phyloP scores from a whole-genome alignment of 192 early-diverging fungal species.

The Entomortierella lignicola region DNA sequence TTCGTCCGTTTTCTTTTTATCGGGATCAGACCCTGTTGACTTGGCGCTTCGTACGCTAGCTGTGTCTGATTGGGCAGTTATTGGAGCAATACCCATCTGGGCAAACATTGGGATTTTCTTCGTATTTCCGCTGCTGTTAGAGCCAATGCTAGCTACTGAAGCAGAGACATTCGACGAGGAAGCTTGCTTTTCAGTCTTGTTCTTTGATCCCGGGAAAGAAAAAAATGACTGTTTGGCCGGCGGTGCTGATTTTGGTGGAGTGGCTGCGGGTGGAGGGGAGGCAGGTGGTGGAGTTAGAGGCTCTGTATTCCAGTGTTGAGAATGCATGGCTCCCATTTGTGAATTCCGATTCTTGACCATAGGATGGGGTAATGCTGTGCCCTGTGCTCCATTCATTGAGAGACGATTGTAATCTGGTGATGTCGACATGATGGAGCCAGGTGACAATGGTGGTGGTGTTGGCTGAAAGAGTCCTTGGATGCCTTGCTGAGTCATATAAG shows the following conservation, averaged over 20 bases:
- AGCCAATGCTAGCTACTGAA: slow-evolving; percentile 21
- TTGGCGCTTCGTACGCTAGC: slow-evolving; percentile 18
- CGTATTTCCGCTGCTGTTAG: not conserved
- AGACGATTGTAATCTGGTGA: slow-evolving; percentile 38
- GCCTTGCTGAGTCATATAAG: slow-evolving; percentile 38
- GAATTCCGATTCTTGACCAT: slow-evolving; percentile 46
- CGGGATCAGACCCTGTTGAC: slow-evolving; percentile 12
- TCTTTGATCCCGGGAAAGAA: slow-evolving; percentile 49
- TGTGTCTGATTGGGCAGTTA: slow-evolving; percentile 17
- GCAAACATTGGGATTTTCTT: slow-evolving; percentile 9
- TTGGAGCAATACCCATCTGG: slow-evolving; percentile 4
- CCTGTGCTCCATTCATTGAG: slow-evolving; percentile 33
- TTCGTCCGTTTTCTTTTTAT: slow-evolving; percentile 36
- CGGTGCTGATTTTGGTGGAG: slow-evolving; percentile 13
- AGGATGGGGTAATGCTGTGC: slow-evolving; percentile 36
- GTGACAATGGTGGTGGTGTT: slow-evolving; percentile 34
- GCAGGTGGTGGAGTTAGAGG: slow-evolving; percentile 45
- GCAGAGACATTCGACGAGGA: not conserved
- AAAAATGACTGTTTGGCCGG: slow-evolving; percentile 41
- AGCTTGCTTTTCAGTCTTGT: slow-evolving; percentile 25
- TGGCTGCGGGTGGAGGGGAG: slow-evolving; percentile 30
- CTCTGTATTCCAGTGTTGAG: slow-evolving; percentile 50
- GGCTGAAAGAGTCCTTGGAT: slow-evolving; percentile 46
- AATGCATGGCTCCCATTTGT: slow-evolving; percentile 24
- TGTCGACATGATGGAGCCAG: slow-evolving; percentile 2